Base-by-base conservation (phyloP, 768 basidiomycete genomes). In the Mycena floridula region DNA sequence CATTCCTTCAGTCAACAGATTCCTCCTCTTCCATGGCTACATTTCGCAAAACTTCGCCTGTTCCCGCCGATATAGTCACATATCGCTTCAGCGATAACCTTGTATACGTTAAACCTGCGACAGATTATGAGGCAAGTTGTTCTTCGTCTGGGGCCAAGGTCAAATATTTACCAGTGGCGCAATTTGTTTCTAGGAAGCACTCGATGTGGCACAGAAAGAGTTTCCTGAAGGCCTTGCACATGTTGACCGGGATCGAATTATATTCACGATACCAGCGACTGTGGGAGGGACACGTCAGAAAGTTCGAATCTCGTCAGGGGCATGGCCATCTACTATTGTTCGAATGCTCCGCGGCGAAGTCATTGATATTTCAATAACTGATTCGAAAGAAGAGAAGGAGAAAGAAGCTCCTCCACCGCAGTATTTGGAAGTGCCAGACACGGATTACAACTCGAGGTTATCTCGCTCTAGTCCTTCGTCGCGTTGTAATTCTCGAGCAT, bases 261-360 rank as follows among this genome's bases (percentile, higher is more conserved):
- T 66, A 4, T 74, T 82, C 50, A 65, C 62, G 24, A 54, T 74
- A 13, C 56, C 52, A 20, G 63, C 66, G 4, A 51, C 60, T 2
- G 54, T 66, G 23, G 59, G 63, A 8, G 60, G 62, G 49, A 62
- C 5, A 49, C 51, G 39, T 45, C 55, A 65, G 38, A 59, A 54
- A 21, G 74, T 74, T 28, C 68, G 68, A 44, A 82, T 78, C 53
- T 81, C 67, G 28, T 73, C 62, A 36, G 68, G 59, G 26, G 80
- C 69, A 26, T 82, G 80, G 80, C 48, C 61, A 5, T 60, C 60
- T 2, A 59, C 77, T 4, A 50, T 68, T 9, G 46, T 65, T 1
- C 63, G 65, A 43, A 53, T 81, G 42, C 41, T 67, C 6, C 63
- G 68, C 16, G 74, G 70, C 22, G 73, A 77, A 39, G 60, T 79